Evolutionary conservation across 2,329 filamentous ascomycete genomes (phyloP), one percentile per base, ranked within the genome.

Genomic region (Hypomyces rosellus): DNA sequence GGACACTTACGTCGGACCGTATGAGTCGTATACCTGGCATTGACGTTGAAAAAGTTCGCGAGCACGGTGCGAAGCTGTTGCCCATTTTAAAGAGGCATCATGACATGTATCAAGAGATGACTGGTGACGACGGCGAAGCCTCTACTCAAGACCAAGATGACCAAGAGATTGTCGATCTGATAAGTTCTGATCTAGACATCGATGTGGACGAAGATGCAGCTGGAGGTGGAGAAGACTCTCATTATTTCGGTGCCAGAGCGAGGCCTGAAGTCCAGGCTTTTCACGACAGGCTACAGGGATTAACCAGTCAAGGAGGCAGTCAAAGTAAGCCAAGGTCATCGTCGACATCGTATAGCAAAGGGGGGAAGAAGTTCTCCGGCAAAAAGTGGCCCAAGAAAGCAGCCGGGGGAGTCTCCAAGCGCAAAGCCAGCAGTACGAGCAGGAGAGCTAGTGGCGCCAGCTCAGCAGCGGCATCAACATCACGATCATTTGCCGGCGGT

Each of bases 1-100:
- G 86, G 74, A 87, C 86, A 1, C 74, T 71, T 7, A 80, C 74
- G 8, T 60, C 81, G 9, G 75, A 79, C 14, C 71, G 81, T 51
- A 86, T 93, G 81, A 70, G 68, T 33, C 65, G 67, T 8, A 86
- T 92, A 45, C 75, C 75, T 0, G 79, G 77, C 9, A 84, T 91
- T 51, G 76, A 85, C 48, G 55, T 63, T 1, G 78, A 82, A 22
- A 85, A 82, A 61, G 84, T 89, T 20, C 63, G 73, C 41, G 70
- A 72, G 2, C 82, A 84, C 61, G 87, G 87, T 7, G 69, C 67
- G 34, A 74, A 72, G 48, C 81, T 92, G 54, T 63, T 87, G 36
- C 71, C 74, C 1, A 64, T 89, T 5, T 69, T 90, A 43, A 69
- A 71, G 46, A 66, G 69, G 13, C 75, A 73, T 55, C 66, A 75